Evolutionary conservation across 2,329 filamentous ascomycete species (phyloP).

Genomic region (Fusarium vanettenii): DNA sequence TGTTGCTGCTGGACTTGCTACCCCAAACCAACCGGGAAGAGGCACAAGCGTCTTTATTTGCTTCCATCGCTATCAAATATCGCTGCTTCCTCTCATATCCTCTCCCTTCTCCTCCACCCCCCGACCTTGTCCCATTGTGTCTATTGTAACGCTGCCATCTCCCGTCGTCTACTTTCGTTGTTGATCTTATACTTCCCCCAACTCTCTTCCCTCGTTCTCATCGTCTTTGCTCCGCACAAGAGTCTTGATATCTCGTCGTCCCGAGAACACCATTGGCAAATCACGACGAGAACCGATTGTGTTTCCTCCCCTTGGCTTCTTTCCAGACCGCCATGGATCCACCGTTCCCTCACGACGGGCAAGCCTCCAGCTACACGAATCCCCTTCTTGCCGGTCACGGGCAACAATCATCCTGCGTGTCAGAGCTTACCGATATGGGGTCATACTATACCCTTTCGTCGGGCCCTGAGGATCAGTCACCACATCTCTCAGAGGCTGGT

Average conservation of each 20-base stretch:
- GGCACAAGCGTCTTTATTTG: slow-evolving; percentile 35
- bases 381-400: slow-evolving; percentile 37
- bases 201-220: slow-evolving; percentile 25
- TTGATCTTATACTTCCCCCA: slow-evolving; percentile 28
- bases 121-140: slow-evolving; percentile 42
- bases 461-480: slow-evolving; percentile 32
- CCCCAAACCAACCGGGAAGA: slow-evolving; percentile 38
- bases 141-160: slow-evolving; percentile 43
- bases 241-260: slow-evolving; percentile 31
- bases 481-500: slow-evolving; percentile 37
- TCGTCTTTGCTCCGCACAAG: slow-evolving; percentile 29
- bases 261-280: slow-evolving; percentile 30
- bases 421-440: slow-evolving; percentile 42
- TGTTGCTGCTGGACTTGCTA: slow-evolving; percentile 24
- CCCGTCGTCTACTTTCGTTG: slow-evolving; percentile 17
- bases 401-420: slow-evolving; percentile 44
- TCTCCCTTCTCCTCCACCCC: neutral
- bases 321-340: slow-evolving; percentile 41
- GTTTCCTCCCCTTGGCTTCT: slow-evolving; percentile 31
- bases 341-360: slow-evolving; percentile 43
- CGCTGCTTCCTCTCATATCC: slow-evolving; percentile 30
- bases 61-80: slow-evolving; percentile 41
- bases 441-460: slow-evolving; percentile 41
- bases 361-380: slow-evolving; percentile 49
- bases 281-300: slow-evolving; percentile 38